Conservation (phyloP, 169 alveolate species). For the Cryptosporidium parvum region DNA sequence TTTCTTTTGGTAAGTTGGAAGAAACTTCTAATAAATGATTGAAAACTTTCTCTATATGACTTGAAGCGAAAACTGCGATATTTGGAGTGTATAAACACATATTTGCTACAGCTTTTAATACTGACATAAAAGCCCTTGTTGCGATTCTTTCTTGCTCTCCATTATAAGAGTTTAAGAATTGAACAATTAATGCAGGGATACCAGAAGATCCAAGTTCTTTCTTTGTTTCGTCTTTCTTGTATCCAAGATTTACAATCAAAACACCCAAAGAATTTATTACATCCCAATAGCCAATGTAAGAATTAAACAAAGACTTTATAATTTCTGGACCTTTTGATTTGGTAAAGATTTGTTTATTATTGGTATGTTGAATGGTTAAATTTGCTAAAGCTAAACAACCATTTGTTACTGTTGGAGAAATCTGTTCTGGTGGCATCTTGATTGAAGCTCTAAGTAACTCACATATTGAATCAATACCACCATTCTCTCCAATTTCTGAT, state of each 20-base stretch:
- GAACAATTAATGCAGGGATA: conserved; percentile 90
- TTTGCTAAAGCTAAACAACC: conserved; percentile 91
- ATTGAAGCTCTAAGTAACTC: conserved; percentile 79
- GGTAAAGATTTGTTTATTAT: conserved; percentile 84
- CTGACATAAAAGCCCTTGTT: conserved; percentile 87
- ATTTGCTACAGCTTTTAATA: conserved; percentile 89
- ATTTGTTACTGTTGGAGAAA: conserved; percentile 85
- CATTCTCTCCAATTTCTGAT: conserved; percentile 83
- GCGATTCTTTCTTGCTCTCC: conserved; percentile 85
- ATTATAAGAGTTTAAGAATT: conserved; percentile 83
- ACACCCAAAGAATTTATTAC: conserved; percentile 90
- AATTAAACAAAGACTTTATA: conserved; percentile 83
- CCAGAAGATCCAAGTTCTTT: conserved; percentile 87
- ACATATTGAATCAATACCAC: conserved; percentile 82
- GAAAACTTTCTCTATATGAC: conserved; percentile 55
- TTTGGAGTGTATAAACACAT: conserved; percentile 88
- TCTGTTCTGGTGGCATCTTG: conserved; percentile 81
- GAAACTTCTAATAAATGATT: conserved; percentile 51
- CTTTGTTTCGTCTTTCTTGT: conserved; percentile 88
- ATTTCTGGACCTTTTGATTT: conserved; percentile 89
- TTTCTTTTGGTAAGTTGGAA: conserved; percentile 49
- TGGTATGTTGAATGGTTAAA: conserved; percentile 88
- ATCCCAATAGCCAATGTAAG: conserved; percentile 85
- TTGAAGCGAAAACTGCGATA: conserved; percentile 76
- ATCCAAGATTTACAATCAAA: conserved; percentile 87